Percentiles rank a stretch among this genome's conserved stretches.
Evolutionary conservation across 257 asterid genomes (phyloP).

Genomic region (Nicotiana noctiflora): DNA sequence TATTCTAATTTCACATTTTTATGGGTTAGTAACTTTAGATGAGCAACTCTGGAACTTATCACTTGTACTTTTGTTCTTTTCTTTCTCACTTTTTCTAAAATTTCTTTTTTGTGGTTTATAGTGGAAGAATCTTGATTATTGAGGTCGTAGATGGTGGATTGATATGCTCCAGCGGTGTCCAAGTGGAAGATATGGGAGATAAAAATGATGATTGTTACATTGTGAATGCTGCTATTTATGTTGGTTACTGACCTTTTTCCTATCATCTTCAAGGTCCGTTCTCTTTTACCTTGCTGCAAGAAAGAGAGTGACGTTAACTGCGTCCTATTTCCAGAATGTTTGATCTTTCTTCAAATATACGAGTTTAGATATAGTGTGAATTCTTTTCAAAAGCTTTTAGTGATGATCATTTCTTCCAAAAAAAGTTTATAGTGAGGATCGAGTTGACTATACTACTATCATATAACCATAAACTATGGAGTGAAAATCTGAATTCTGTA

Average conservation of each 20-base stretch:
- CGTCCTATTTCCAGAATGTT: too few species aligned
- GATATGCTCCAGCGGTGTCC: constrained; percentile 89
- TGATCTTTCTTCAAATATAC: too few species aligned
- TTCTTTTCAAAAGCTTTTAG: too few species aligned
- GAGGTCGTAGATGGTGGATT: constrained; percentile 93
- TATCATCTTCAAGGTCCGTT: constrained; percentile 20
- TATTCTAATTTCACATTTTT: not conserved
- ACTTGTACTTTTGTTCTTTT: not conserved
- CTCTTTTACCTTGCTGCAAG: not conserved
- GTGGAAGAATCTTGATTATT: constrained; percentile 70
- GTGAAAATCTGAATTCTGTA: too few species aligned
- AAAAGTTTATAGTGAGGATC: too few species aligned
- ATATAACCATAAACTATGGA: too few species aligned
- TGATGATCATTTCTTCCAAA: too few species aligned
- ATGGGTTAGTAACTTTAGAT: constrained; percentile 2
- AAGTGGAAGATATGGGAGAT: constrained; percentile 96
- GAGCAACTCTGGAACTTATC: not conserved
- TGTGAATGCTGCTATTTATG: constrained; percentile 93
- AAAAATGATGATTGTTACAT: constrained; percentile 81
- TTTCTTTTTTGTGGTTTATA: constrained; percentile 4
- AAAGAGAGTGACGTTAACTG: too few species aligned
- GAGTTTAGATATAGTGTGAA: too few species aligned
- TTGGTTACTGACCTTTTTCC: constrained; percentile 55
- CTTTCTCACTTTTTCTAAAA: not conserved
- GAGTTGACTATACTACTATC: too few species aligned